Evolutionary conservation across 495 filamentous ascomycete genomes (phyloP), one percentile per base, ranked within the genome.

Genomic region (Talaromyces adpressus): DNA sequence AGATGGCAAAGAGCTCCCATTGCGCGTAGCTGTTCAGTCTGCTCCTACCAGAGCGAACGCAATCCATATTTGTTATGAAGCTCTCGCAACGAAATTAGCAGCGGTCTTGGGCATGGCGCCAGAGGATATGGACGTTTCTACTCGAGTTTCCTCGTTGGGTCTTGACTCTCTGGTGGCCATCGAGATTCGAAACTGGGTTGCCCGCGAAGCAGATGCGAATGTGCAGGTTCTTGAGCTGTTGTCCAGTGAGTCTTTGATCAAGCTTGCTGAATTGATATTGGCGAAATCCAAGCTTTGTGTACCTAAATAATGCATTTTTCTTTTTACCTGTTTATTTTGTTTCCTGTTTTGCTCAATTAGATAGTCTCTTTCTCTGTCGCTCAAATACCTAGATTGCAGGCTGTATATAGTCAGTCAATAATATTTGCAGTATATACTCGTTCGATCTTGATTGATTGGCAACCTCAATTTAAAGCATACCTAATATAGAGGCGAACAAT

Each of bases 131-230:
- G 73, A 75, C 60, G 67, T 65, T 4, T 67, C 62, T 14, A 69
- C 68, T 18, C 65, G 74, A 16, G 66, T 74, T 16, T 52, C 66
- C 22, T 67, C 69, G 8, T 62, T 72, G 41, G 74, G 75, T 11
- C 65, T 77, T n/a, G 75, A 77, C 56, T 77, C 74, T 6, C 63
- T 78, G 34, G 75, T 78, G 11, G 73, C 73, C 1, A 71, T 77
- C 52, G 75, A 78, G 62, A 67, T 78, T n/a, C 65, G 72, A 0
- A 73, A 75, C 49, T 78, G 75, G 75, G 69, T 77, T 65, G 68
- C 69, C 14, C 67, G 66, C n/a, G 70, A 74, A 65, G 67, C 72
- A 16, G 67, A 73, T 63, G 72, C 74, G 4, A 72, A 76, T 62
- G 69, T 75, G 29, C 70, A 74, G 51, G 70, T 76, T 18, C 60